Base-by-base conservation (phyloP, 768 basidiomycete genomes). In the Mycena amicta region DNA sequence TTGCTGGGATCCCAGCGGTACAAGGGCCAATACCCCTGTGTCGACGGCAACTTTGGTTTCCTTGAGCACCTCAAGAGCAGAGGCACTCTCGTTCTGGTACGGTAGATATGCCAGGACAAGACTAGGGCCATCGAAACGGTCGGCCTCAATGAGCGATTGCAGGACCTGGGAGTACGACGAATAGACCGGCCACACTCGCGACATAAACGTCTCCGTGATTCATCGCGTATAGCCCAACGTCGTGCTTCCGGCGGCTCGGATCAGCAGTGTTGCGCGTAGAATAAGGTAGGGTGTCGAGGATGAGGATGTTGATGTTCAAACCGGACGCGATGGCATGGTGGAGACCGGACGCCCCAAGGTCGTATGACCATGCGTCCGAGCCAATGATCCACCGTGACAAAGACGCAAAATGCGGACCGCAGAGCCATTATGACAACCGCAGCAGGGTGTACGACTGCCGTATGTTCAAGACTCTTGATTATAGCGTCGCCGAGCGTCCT, bases 181-280 rank as follows among this genome's bases (percentile, higher is more conserved):
- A 76, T 96, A 98, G 58, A 98, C 88, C n/a, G 3, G 97, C 97
- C 31, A 96, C 83, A 67, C 92, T 94, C 8, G 95, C 95, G 55
- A 97, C 97, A 70, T 92, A 99, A 58, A 95, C 93, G 69, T 95
- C 90, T 12, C 96, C 96, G 71, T 97, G 90, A 76, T 97, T 98
- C 90, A 98, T 95, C 25, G 96, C 97, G 68, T 99, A 99, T 50
- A 99, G 79, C 2, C 96, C 97, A 51, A 95, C 90, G 72, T 99
- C 97, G 68, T 94, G 95, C 76, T 98, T 98, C 56, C 94, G 82
- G 59, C 92, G 86, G 60, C 83, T 80, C 11, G 85, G 87, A 64
- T 90, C 90, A 4, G 75, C 79, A 25, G 80, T 72, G 68, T 88
- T 85, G 53, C 93, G 88, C 31, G 86, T 74, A 2, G 93, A 87